Base-by-base conservation (phyloP, 2,329 filamentous ascomycete genomes). In the Neurospora sp. region DNA sequence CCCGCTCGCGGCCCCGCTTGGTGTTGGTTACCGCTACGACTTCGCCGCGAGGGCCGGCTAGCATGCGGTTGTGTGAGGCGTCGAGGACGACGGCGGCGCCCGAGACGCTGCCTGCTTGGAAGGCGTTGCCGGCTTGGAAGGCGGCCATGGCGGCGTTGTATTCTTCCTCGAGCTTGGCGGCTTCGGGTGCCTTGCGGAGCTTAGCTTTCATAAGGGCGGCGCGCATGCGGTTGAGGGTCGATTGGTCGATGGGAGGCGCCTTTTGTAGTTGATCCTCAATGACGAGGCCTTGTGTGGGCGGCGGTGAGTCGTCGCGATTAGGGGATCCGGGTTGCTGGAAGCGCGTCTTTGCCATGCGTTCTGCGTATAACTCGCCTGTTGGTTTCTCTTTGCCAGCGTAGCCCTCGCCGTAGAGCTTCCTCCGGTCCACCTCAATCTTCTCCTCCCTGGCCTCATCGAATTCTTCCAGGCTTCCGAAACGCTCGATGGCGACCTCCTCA, bases 191-290 rank as follows among this genome's bases (percentile, higher is more conserved):
- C 17, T 90, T 90, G 72, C 90, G 91, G 66, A 99, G 83, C 77
- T 96, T 97, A 4, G 96, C 96, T 78, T 96, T 97, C 91, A 99
- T 95, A 84, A 98, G 90, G 76, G 96, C 91, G 0, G 96, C 96
- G 73, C 95, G 94, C 67, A 99, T 86, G 72, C 92, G 90, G 80
- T 99, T 99, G 69, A 99, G 84, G 0, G 90, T 84, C 0, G 93
- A 96, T 76, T 91, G 89, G 75, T 97, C 92, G 23, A 96, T 81
- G 19, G 84, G 82, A 0, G 84, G 84, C 4, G 82, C 82, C 8
- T 80, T 79, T 3, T 83, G 78, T 36, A 82, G 80, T 67, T 80
- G 77, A 58, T 85, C 82, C n/a, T 90, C 86, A 2, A 92, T 84
- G 28, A 86, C 76, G 40, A 85, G 79, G 15, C 87, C 88, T 76